Evolutionary conservation across 768 basidiomycete genomes (phyloP).

Genomic region (Terana coerulea): DNA sequence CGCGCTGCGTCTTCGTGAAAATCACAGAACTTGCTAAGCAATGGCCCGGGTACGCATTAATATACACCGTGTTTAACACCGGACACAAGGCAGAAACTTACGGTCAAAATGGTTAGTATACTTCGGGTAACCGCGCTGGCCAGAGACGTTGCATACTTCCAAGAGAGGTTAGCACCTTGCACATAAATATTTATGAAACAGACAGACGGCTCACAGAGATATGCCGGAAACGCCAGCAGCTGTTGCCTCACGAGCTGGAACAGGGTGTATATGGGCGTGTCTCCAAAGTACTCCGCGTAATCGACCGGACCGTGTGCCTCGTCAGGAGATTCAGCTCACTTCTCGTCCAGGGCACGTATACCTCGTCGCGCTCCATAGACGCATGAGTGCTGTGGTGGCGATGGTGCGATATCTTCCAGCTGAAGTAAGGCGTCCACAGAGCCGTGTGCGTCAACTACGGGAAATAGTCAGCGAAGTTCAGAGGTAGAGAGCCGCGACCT

Average conservation of each 20-base stretch:
- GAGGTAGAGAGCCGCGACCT: background rate
- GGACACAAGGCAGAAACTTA: constrained; percentile 2
- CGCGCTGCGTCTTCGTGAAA: constrained; percentile 7
- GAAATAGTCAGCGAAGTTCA: background rate
- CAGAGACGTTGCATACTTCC: constrained; percentile 9
- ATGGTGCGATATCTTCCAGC: constrained; percentile 14
- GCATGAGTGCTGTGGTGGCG: constrained; percentile 7
- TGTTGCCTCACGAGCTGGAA: constrained; percentile 10
- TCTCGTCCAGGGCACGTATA: constrained; percentile 14
- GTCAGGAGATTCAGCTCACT: constrained; percentile 7
- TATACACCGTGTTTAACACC: no score
- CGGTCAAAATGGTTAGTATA: constrained; percentile 19
- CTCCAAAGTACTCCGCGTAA: constrained; percentile 14
- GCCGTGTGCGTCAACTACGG: constrained; percentile 5
- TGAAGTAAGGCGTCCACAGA: constrained; percentile 31
- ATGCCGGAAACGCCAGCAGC: constrained; percentile 19
- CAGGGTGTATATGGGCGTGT: constrained; percentile 17
- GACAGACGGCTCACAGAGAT: constrained; percentile 9
- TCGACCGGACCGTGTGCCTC: constrained; percentile 1
- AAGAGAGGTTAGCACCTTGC: background rate
- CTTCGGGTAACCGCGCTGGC: constrained; percentile 8
- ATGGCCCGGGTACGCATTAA: no score
- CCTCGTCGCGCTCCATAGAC: constrained; percentile 15
- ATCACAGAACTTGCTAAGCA: constrained; percentile 4
- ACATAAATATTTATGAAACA: background rate